phyloP scores from a whole-genome alignment of 2,329 filamentous ascomycete species.

The Daldinia sp. region DNA sequence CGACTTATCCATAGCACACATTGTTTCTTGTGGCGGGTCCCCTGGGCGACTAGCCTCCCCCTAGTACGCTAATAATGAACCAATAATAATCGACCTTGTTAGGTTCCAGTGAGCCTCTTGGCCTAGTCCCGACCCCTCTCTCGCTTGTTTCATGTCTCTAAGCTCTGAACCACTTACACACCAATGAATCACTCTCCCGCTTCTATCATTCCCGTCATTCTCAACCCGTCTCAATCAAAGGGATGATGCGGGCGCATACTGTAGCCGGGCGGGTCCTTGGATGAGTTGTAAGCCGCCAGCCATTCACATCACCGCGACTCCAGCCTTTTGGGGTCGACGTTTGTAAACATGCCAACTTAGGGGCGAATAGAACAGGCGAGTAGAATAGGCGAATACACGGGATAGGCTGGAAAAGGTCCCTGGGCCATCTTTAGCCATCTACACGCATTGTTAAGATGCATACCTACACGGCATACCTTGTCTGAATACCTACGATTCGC shows the following conservation, averaged over 20 bases:
- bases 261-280: constrained; percentile 37
- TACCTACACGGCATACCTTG: background rate
- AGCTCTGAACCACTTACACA: constrained; percentile 38
- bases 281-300: constrained; percentile 36
- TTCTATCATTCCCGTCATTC: constrained; percentile 38
- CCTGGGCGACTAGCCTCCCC: constrained; percentile 20
- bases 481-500: constrained; percentile 23
- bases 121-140: constrained; percentile 37
- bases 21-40: constrained; percentile 10
- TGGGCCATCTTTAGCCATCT: background rate
- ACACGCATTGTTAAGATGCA: too few species aligned
- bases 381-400: too few species aligned
- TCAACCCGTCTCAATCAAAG: constrained; percentile 36
- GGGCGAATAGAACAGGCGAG: constrained; percentile 28
- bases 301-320: constrained; percentile 40
- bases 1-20: background rate
- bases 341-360: constrained; percentile 34
- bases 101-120: constrained; percentile 33
- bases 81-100: constrained; percentile 1
- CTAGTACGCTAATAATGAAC: constrained; percentile 11
- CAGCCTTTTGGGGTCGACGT: constrained; percentile 40
- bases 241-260: constrained; percentile 43
- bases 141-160: constrained; percentile 46
- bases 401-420: constrained; percentile 30
- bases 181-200: constrained; percentile 42